Evolutionary conservation across 805 yeast species (phyloP), one percentile per base, ranked within the genome.

Genomic region (Saccharomycopsis synnaedendra): DNA sequence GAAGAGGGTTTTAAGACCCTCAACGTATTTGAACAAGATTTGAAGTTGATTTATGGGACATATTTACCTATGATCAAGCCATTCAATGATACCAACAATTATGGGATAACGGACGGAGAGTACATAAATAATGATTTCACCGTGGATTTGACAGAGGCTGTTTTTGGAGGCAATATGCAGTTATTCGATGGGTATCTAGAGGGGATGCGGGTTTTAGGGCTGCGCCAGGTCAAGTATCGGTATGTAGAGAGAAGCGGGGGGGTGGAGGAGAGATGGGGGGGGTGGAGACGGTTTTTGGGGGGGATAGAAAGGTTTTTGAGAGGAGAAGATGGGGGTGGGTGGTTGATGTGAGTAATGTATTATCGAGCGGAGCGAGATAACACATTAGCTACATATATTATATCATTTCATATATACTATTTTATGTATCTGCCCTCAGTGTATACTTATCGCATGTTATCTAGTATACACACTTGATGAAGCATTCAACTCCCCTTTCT

Each of bases 21-120:
- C 30, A 5, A 34, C 2, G 28, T 33, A 6, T 42, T 32, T 42
- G 45, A 42, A 32, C n/a, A n/a, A 6, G 45, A 42, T 32, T 27
- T 42, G 5, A 9, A n/a, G 36, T 60, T 61, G 30, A 52, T 54
- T 32, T 42, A 59, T 6, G 56, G 56, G 6, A 60, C 59, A 38
- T 55, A 54, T 29, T 38, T 62, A 31, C 57, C 61, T 32, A 37
- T 57, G 27, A 47, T 62, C 36, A 59, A 58, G 36, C 66, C 66
- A 9, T 61, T 60, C 44, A 56, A 58, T 39, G 47, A 47, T 36
- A 4, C 36, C 27, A 47, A 47, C 44, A 50, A 52, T 33, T 52
- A 52, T 44, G 53, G 50, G 8, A 50, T 50, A 28, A 47, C 49
- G 33, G 29, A 50, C 42, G 32, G 27, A 28, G 46, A 47, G 5